Conservation (phyloP, 768 basidiomycete species). For the Trametes meyenii region DNA sequence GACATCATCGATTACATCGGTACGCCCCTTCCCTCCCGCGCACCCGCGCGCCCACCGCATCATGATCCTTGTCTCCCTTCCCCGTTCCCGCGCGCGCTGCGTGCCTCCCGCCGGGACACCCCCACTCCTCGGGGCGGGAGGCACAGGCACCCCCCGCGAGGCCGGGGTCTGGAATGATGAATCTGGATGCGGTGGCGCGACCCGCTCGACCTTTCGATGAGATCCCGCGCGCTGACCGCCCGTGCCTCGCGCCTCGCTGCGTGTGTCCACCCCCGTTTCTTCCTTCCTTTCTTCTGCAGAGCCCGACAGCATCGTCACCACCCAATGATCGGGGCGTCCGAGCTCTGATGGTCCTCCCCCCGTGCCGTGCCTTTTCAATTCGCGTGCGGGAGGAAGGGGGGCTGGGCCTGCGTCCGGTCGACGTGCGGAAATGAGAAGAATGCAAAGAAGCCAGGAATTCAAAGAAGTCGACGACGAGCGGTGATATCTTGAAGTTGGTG, state of each 20-base stretch:
- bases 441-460: neutral
- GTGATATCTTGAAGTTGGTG: neutral
- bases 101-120: neutral
- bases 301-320: conserved; percentile 45
- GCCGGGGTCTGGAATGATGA: no score
- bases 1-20: conserved; percentile 52
- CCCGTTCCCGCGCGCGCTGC: neutral
- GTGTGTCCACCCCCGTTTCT: no score
- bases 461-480: neutral
- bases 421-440: neutral
- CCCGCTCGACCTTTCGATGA: neutral
- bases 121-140: neutral
- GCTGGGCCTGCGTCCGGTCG: no score
- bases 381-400: no score
- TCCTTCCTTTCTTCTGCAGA: conserved; percentile 35
- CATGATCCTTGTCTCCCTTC: neutral
- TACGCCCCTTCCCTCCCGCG: conserved; percentile 28
- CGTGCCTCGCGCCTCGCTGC: no score
- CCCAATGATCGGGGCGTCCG: conserved; percentile 33
- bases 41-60: neutral
- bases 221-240: conserved; percentile 19
- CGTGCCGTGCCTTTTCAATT: neutral
- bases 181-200: conserved; percentile 1
- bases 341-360: neutral
- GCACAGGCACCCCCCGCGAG: neutral